phyloP scores from a whole-genome alignment of 139 green algal species.

The Chlorella vulgaris region DNA sequence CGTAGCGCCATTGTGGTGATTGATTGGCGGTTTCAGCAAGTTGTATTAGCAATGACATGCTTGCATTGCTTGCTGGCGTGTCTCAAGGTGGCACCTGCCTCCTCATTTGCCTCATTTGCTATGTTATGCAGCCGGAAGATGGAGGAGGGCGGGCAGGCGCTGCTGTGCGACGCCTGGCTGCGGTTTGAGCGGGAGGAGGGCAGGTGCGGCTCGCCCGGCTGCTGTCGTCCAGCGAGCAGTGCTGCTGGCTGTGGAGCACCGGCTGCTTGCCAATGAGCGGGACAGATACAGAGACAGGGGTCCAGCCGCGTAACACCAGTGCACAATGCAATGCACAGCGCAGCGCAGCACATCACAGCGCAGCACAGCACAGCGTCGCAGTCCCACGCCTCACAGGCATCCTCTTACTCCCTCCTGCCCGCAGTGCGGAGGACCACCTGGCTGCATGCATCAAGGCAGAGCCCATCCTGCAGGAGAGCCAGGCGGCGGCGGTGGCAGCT shows the following conservation, averaged over 20 bases:
- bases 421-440: constrained; percentile 47
- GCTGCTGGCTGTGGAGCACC: no score
- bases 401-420: no score
- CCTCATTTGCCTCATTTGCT: not conserved
- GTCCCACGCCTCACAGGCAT: no score
- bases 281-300: no score
- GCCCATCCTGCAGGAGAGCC: constrained; percentile 65
- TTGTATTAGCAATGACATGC: no score
- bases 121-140: constrained; percentile 33
- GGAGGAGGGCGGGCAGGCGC: constrained; percentile 57
- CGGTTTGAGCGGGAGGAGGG: constrained; percentile 87
- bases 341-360: no score
- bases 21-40: no score
- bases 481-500: constrained; percentile 47
- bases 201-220: constrained; percentile 5
- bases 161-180: constrained; percentile 77
- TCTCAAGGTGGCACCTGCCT: not conserved
- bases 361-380: no score
- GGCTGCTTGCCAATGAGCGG: no score
- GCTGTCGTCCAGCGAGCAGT: not conserved
- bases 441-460: constrained; percentile 60
- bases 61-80: not conserved
- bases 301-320: no score
- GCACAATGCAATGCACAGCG: no score
- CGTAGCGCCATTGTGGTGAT: no score